Conservation (phyloP, 768 basidiomycete species). For the Agaricus sinodeliciosus region DNA sequence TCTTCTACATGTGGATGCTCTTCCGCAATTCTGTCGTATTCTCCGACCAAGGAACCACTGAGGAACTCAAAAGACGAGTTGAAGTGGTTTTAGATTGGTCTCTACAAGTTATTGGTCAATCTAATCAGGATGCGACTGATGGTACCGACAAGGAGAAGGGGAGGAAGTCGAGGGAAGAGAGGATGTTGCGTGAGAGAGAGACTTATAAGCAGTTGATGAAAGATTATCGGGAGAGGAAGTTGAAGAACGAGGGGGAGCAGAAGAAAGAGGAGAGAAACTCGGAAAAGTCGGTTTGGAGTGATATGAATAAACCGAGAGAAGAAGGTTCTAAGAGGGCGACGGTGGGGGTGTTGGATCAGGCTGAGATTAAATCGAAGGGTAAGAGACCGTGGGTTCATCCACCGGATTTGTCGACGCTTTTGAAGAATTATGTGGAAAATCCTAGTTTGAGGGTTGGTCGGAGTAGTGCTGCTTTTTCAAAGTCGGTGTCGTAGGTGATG, state of each 20-base stretch:
- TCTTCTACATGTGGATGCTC: neutral
- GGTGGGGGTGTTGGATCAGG: neutral
- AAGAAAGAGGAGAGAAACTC: neutral
- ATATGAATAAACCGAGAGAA: neutral
- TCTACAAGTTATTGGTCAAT: neutral
- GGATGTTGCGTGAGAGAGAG: neutral
- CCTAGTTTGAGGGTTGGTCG: conserved; percentile 1
- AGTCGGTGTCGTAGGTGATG: too few species aligned
- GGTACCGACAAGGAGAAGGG: neutral
- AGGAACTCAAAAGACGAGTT: conserved; percentile 5
- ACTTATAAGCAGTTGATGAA: too few species aligned
- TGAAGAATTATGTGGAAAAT: conserved; percentile 2
- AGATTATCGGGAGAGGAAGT: too few species aligned
- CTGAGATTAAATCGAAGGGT: neutral
- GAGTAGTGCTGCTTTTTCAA: neutral
- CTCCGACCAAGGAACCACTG: neutral
- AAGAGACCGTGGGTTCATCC: neutral
- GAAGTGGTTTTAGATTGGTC: conserved; percentile 8
- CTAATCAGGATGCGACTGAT: too few species aligned
- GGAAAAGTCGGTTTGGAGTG: neutral
- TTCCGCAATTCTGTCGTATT: neutral
- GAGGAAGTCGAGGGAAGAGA: neutral
- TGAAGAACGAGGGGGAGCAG: too few species aligned
- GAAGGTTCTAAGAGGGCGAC: neutral
- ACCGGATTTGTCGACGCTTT: conserved; percentile 8